Base-by-base conservation (phyloP, 257 asterid genomes). In the Solanum appendiculatum region DNA sequence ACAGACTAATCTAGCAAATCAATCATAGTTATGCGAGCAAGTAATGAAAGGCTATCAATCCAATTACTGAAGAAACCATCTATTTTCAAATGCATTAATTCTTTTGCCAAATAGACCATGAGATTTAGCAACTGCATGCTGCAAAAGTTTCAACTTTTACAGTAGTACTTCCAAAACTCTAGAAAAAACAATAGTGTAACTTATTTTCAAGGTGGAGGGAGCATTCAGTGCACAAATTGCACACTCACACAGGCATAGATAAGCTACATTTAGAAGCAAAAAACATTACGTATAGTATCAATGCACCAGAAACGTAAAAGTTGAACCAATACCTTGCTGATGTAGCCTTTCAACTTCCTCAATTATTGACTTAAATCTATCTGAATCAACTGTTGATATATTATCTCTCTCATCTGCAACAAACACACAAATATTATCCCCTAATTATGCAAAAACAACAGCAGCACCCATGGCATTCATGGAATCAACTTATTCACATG, bases 401-500 rank as follows among this genome's bases (percentile, higher is more conserved):
- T 93, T 98, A 88, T 96, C 99, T 87, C 91, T 92, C 85, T 93
- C 98, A 87, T 96, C 99, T 97, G 97, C 93, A 90, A 48, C 75
- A 85, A 8, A 46, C 54, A 70, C 60, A 42, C 44, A 70, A 78
- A 27, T 78, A 78, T 78, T 25, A 78, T 25, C 5, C 1, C 84
- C 63, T 44, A 81, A 46, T 27, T 39, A 81, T 31, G 68, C 42
- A 27, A 27, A 48, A 81, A 81, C 21, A 44, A 10, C 85, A 48
- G 36, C 31, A 40, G 34, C 58, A 75, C 36, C 83, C 4, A 8
- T 21, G 46, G 33, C 82, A 74, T 74, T 39, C 6, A 40, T 23
- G 23, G 56, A 75, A 40, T 42, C 31, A n/a, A 75, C 58, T 40
- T 40, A 75, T 46, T 40, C 40, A 75, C 16, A 39, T 13, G 83